Percentiles rank a stretch among this genome's conserved stretches.
These are phyloP conservation scores for Sporothrix sp. DNA, from an alignment of 2,329 filamentous ascomycete genomes.

Conservation along the genomic window DNA sequence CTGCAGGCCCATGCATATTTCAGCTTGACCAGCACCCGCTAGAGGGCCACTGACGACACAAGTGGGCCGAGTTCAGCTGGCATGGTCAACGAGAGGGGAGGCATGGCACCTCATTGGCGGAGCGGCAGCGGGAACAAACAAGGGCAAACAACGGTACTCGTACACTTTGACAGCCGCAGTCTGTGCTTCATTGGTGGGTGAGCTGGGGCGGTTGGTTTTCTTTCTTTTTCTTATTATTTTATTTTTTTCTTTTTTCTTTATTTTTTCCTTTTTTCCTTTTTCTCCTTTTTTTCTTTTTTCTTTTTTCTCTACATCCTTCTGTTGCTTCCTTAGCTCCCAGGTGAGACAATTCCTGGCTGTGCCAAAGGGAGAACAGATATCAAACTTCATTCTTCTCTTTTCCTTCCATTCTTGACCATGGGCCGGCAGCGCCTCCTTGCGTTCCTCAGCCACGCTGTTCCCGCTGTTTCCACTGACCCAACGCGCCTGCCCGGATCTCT, in stretches of 20 bases:
- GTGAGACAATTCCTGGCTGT: too few species aligned
- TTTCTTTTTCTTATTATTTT: background rate
- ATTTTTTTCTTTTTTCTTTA: background rate
- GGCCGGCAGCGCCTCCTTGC: too few species aligned
- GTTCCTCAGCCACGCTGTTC: too few species aligned
- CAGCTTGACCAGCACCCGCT: constrained; percentile 14
- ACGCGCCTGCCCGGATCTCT: too few species aligned
- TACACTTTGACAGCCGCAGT: too few species aligned
- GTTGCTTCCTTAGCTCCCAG: background rate
- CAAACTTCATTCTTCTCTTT: too few species aligned
- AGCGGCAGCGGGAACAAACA: background rate
- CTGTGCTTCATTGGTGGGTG: too few species aligned
- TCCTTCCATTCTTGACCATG: too few species aligned
- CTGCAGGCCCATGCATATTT: background rate
- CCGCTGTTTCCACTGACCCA: too few species aligned
- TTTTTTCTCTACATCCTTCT: background rate
- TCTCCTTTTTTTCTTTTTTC: background rate
- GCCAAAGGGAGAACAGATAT: too few species aligned
- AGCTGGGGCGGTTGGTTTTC: background rate
- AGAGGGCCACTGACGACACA: background rate
- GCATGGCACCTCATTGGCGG: constrained; percentile 9
- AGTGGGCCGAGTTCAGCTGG: constrained; percentile 15
- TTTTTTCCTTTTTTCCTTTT: background rate
- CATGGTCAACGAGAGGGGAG: constrained; percentile 3
- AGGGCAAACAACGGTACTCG: background rate